phyloP scores from a whole-genome alignment of 805 yeast genomes.

The Clavispora santaluciae region DNA sequence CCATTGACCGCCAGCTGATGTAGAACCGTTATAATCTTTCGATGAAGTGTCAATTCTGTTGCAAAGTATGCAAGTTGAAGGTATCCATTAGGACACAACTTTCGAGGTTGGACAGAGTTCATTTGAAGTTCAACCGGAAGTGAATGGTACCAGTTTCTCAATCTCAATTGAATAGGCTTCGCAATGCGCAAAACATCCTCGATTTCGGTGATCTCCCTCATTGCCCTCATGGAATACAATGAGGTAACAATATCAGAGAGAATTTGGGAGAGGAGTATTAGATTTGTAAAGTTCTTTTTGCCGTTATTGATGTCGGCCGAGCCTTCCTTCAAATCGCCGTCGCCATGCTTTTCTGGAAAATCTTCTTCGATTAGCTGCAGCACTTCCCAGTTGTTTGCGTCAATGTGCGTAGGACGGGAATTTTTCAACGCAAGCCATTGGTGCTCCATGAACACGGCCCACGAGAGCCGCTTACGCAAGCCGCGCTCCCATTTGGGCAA shows the following conservation, averaged over 20 bases:
- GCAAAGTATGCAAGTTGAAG: slow-evolving; percentile 84
- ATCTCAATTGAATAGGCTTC: slow-evolving; percentile 69
- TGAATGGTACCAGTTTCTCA: slow-evolving; percentile 75
- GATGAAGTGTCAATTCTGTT: slow-evolving; percentile 80
- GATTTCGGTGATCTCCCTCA: slow-evolving; percentile 50
- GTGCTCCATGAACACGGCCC: slow-evolving; percentile 94
- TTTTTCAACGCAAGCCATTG: slow-evolving; percentile 85
- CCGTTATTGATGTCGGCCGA: slow-evolving; percentile 70
- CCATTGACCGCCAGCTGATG: slow-evolving; percentile 31
- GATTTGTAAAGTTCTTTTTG: slow-evolving; percentile 59
- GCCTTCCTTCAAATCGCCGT: slow-evolving; percentile 48
- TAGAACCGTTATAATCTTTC: slow-evolving; percentile 63
- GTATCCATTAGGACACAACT: slow-evolving; percentile 69
- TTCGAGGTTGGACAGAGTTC: slow-evolving; percentile 54
- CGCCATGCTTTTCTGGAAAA: slow-evolving; percentile 67
- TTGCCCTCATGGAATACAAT: slow-evolving; percentile 68
- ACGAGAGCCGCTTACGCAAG: slow-evolving; percentile 78
- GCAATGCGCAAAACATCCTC: slow-evolving; percentile 70
- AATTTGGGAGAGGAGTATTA: slow-evolving; percentile 62
- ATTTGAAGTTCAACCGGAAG: slow-evolving; percentile 61
- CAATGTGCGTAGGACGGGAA: slow-evolving; percentile 77
- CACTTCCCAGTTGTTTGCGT: slow-evolving; percentile 77
- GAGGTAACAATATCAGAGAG: slow-evolving; percentile 67
- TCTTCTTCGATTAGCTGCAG: slow-evolving; percentile 64
- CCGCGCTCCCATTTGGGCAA: slow-evolving; percentile 95